Evolutionary conservation across 1,139 yeast species (phyloP).

Genomic region (Yamadazyma dushanensis): DNA sequence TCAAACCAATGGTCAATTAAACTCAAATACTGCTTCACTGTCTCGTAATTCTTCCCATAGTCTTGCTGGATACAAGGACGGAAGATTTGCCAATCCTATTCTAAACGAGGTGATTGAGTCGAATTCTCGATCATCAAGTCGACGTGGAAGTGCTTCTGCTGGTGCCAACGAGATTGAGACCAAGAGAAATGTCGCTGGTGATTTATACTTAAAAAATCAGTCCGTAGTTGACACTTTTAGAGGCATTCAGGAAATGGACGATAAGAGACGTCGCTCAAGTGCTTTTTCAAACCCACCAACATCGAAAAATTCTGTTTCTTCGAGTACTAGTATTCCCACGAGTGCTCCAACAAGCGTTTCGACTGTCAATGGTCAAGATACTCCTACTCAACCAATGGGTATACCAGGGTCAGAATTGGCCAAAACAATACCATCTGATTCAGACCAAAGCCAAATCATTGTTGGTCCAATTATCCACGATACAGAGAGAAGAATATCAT

Average conservation of each 20-base stretch:
- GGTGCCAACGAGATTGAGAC: constrained; percentile 49
- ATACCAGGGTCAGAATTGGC: constrained; percentile 9
- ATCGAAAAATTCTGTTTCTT: constrained; percentile 21
- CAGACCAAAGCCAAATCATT: constrained; percentile 16
- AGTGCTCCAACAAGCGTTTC: constrained; percentile 8
- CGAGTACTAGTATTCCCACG: constrained; percentile 6
- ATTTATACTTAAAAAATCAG: constrained; percentile 48
- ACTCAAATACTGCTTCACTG: too few species aligned
- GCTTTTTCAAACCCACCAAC: constrained; percentile 24
- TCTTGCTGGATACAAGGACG: constrained; percentile 36
- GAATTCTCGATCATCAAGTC: constrained; percentile 22
- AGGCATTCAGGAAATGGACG: constrained; percentile 49
- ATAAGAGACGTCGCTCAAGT: constrained; percentile 43
- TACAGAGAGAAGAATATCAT: constrained; percentile 28
- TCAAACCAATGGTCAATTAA: too few species aligned
- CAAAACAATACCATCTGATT: neutral
- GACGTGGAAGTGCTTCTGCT: constrained; percentile 36
- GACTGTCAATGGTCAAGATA: constrained; percentile 2
- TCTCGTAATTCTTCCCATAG: constrained; percentile 23
- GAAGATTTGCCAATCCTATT: constrained; percentile 24
- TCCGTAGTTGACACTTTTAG: constrained; percentile 52
- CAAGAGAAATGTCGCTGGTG: constrained; percentile 56
- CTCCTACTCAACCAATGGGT: constrained; percentile 14
- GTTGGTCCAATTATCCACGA: constrained; percentile 33
- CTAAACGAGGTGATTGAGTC: constrained; percentile 40